Conservation (phyloP, 805 yeast species). For the Metschnikowia amazonensis region DNA sequence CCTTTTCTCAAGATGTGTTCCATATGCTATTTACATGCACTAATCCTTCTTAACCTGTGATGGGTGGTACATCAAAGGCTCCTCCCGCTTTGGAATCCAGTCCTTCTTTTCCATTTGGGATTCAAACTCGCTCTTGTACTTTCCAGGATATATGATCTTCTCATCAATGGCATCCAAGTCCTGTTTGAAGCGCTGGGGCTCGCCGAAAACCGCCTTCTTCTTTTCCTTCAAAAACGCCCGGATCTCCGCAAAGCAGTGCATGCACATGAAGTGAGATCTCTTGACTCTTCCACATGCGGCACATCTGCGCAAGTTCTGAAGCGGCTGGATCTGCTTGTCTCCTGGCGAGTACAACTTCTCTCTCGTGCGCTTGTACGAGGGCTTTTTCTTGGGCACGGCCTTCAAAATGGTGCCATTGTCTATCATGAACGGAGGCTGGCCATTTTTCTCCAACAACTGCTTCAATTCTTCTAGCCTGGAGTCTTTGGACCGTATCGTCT, state of each 20-base stretch:
- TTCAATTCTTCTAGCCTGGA: constrained; percentile 34
- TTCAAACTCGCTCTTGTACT: constrained; percentile 39
- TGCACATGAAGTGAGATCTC: constrained; percentile 85
- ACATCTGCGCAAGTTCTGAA: constrained; percentile 78
- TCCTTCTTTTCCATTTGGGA: constrained; percentile 36
- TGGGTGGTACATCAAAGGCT: constrained; percentile 34
- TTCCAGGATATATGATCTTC: constrained; percentile 70
- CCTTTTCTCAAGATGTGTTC: not conserved
- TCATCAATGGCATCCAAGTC: constrained; percentile 60
- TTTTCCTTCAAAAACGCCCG: constrained; percentile 65
- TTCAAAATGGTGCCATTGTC: constrained; percentile 66
- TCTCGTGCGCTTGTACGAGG: constrained; percentile 82
- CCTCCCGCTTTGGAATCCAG: constrained; percentile 42
- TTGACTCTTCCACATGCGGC: constrained; percentile 94
- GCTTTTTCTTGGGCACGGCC: constrained; percentile 95
- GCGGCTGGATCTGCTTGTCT: constrained; percentile 70
- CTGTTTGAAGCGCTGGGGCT: constrained; percentile 33
- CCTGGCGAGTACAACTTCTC: constrained; percentile 80
- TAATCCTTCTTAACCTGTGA: constrained; percentile 24
- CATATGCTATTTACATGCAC: constrained; percentile 8
- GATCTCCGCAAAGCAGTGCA: constrained; percentile 86
- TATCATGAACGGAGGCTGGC: constrained; percentile 40
- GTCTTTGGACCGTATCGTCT: constrained; percentile 15
- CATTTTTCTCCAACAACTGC: constrained; percentile 35
- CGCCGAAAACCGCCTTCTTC: constrained; percentile 27